A percentile compares a stretch with the other conserved stretches of the same genome.
These are phyloP conservation scores for Penicillium sp. DNA, from an alignment of 2,329 filamentous ascomycete species.

Conservation along the genomic window DNA sequence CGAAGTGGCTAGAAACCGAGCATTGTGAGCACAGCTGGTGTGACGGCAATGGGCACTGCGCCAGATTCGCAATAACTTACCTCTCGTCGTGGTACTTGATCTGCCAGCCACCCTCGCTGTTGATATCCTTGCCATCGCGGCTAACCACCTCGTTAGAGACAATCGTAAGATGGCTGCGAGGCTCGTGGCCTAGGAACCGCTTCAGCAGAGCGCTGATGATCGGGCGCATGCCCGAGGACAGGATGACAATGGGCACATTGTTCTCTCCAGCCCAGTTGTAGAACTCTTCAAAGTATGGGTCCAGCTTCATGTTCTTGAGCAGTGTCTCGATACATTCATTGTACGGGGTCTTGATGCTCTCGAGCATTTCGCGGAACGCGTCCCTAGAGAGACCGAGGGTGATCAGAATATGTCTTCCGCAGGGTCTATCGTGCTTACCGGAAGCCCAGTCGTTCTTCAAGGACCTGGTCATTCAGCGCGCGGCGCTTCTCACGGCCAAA, in stretches of 20 bases:
- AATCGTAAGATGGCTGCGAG: conserved; percentile 71
- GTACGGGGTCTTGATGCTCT: conserved; percentile 77
- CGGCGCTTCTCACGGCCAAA: conserved; percentile 71
- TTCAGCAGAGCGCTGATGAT: conserved; percentile 81
- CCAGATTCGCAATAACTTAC: conserved; percentile 41
- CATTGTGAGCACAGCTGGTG: neutral
- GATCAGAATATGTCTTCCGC: no score
- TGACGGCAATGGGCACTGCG: no score
- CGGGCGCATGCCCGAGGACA: conserved; percentile 89
- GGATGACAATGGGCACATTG: conserved; percentile 87
- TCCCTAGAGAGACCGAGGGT: conserved; percentile 49
- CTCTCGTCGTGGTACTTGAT: conserved; percentile 86
- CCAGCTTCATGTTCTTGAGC: conserved; percentile 77
- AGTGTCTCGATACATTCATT: conserved; percentile 76
- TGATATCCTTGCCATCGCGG: conserved; percentile 67
- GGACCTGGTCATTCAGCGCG: conserved; percentile 71
- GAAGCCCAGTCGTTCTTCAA: conserved; percentile 69
- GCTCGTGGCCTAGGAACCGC: conserved; percentile 74
- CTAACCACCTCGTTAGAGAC: conserved; percentile 77
- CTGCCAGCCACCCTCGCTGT: conserved; percentile 79
- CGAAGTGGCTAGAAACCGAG: conserved; percentile 61
- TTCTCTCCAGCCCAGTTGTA: conserved; percentile 75
- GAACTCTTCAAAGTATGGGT: conserved; percentile 85
- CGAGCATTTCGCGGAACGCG: conserved; percentile 87
- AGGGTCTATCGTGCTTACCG: conserved; percentile 48